Conservation (phyloP, 306 rosid genomes). For the Corylus avellana region DNA sequence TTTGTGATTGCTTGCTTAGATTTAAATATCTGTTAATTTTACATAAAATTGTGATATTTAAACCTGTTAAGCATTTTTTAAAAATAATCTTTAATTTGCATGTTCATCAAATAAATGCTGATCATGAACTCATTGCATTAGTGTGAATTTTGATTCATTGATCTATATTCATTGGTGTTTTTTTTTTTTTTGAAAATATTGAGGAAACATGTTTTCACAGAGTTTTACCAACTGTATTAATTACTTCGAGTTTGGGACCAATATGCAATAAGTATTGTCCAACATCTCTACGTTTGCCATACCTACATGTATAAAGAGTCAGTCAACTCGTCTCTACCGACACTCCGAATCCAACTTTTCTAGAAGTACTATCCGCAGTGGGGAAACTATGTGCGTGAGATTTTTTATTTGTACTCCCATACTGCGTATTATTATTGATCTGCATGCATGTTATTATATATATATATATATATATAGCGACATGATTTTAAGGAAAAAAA, state of each 20-base stretch:
- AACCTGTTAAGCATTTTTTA: no score
- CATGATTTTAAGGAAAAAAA: no score
- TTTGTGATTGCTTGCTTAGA: no score
- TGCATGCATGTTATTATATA: background rate
- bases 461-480: no score
- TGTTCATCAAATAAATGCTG: background rate
- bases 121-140: background rate
- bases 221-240: background rate
- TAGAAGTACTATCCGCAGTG: background rate
- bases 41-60: no score
- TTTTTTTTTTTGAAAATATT: no score
- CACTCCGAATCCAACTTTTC: background rate
- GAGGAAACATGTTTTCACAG: background rate
- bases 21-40: no score
- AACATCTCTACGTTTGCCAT: background rate
- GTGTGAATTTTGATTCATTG: background rate
- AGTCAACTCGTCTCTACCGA: slow-evolving; percentile 38
- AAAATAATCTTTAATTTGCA: no score
- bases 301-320: background rate
- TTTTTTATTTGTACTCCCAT: background rate
- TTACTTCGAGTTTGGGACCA: background rate
- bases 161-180: background rate
- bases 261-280: background rate
- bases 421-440: background rate
- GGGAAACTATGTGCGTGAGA: background rate